Evolutionary conservation across 2,329 filamentous ascomycete species (phyloP), one percentile per base, ranked within the genome.

Genomic region (Fusarium irregulare): DNA sequence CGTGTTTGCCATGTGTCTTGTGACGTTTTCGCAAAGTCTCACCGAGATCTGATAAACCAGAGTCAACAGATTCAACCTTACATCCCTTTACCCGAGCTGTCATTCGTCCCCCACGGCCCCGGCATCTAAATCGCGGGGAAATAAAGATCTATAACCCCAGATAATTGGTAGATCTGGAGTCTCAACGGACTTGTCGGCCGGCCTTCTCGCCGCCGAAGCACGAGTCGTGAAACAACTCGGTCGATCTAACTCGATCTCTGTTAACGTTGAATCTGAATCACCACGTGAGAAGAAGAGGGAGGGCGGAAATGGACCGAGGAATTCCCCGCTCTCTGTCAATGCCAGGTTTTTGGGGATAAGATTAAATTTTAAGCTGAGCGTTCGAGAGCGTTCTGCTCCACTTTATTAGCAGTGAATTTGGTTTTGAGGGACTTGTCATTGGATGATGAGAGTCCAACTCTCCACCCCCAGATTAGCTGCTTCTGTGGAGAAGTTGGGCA

Each of bases 381-480:
- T 65, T 64, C 59, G 25, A 64, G 61, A 64, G 44, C 44, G 30
- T 48, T 58, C 45, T 23, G 41, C n/a, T 51, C 62, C 62, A 42
- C 53, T 32, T 40, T 65, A 48, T 60, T 65, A 60, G 28, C 60
- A 48, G 13, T n/a, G 11, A 48, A 44, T 47, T 60, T 65, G 41
- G 1, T 8, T 47, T 40, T 44, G 11, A 16, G n/a, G 21, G 5
- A 13, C 11, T 48, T 48, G 18, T 18, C 11, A 50, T 48, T 65
- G 25, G 51, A 23, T 37, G 28, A 4, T 30, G 12, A 14, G 6
- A 30, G 28, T 30, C 28, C 12, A 30, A 14, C 28, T 30, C 44
- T 28, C 62, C 51, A 64, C 60, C 62, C 60, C 62, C 62, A 65
- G 62, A 37, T 59, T 59, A 50, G 54, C 54, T 40, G 37, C 30